Evolutionary conservation across 352 stramenopile species (phyloP), one percentile per base, ranked within the genome.

Genomic region (Pythium sp.): DNA sequence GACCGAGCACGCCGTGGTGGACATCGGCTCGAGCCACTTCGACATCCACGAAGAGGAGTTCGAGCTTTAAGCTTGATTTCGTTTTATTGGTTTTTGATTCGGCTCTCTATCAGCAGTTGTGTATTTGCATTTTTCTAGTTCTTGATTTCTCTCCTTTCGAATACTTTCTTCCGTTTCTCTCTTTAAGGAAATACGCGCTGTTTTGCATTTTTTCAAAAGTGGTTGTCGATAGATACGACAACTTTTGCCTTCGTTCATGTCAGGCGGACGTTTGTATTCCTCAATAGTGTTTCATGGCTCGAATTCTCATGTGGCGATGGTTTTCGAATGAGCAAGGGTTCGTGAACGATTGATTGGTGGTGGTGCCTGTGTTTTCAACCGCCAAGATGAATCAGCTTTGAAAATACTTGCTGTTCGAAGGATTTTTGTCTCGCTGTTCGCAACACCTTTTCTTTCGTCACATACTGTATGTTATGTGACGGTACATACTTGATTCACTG

Each of bases 41-140:
- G 56, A 62, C 34, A 62, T 62, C 60, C 38, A 66, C 49, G 60
- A 53, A 28, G 49, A 56, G n/a, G 49, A 56, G 49, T 56, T 56
- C n/a, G 49, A 56, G 22, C 49, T 56, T 6, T 56, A 56, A 30
- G 22, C 49, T 11, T 28, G n/a, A 7, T 32, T 2, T 56, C 22
- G 9, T 2, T 47, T 15, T 20, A 7, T 20, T 8, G 41, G 41
- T 1, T n/a, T n/a, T n/a, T n/a, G 15, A 14, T n/a, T 47, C 4
- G 4, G 5, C n/a, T 2, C 15, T 47, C 5, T 8, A 5, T 47
- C 14, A n/a, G 14, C 41, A 47, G 41, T n/a, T 47, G 41, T 15
- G 41, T 15, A 47, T n/a, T 47, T 47, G 14, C 41, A 47, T 7
- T 20, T 47, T 14, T 47, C 15, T 6, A 8, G 12, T n/a, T 47